Percentiles rank a stretch among this genome's conserved stretches.
phyloP scores from a whole-genome alignment of 2,329 filamentous ascomycete genomes.

The Calonectria pseudoreteaudii region DNA sequence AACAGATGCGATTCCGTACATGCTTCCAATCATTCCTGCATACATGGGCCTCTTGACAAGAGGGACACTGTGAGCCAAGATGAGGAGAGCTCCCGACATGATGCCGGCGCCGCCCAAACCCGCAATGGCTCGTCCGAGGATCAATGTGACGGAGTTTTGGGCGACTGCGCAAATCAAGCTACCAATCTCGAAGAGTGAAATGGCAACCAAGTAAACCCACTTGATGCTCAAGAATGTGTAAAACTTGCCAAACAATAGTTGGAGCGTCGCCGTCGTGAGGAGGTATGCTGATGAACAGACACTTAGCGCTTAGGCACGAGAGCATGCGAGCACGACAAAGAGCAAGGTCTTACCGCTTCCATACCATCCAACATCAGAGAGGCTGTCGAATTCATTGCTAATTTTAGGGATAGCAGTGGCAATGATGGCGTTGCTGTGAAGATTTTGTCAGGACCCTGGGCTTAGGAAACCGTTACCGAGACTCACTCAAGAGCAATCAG shows the following conservation, averaged over 20 bases:
- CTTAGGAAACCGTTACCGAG: not conserved
- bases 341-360: not conserved
- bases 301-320: not conserved
- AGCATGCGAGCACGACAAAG: not conserved
- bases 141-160: not conserved
- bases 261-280: not conserved
- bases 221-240: not conserved
- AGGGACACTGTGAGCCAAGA: not conserved
- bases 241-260: not conserved
- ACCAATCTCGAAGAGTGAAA: not conserved
- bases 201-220: not conserved
- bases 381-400: not conserved
- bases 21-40: not conserved
- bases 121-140: not conserved
- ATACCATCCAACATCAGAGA: not conserved
- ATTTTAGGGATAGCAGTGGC: not conserved
- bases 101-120: not conserved
- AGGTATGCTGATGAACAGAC: not conserved
- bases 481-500: not conserved
- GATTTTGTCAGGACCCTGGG: not conserved
- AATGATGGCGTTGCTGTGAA: not conserved
- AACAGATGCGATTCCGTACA: not conserved
- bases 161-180: not conserved
- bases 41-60: not conserved
- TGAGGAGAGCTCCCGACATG: not conserved